A percentile compares a stretch with the other conserved stretches of the same genome.
Conservation (phyloP, 805 yeast genomes). For the Wickerhamomyces chambardii region DNA sequence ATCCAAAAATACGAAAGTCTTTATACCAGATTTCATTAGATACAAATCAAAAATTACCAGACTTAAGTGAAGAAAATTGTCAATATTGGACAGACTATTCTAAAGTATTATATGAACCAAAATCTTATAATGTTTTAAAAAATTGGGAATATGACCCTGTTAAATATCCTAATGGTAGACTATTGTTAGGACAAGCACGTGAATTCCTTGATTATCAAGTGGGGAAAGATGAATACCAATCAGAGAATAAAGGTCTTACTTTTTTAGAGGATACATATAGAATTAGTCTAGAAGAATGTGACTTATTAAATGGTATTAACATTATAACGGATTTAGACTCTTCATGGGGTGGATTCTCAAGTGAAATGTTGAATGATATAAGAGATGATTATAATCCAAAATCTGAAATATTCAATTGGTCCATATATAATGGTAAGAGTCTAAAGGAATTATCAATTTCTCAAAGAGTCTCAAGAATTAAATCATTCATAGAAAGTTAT, state of each 20-base stretch:
- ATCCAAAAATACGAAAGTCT: conserved; percentile 33
- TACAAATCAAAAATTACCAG: conserved; percentile 23
- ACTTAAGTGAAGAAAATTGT: conserved; percentile 32
- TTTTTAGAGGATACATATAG: conserved; percentile 54
- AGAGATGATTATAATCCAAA: conserved; percentile 65
- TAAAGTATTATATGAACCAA: conserved; percentile 57
- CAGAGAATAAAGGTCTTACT: conserved; percentile 30
- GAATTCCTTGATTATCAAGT: conserved; percentile 37
- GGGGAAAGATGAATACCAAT: conserved; percentile 55
- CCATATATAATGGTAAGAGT: conserved; percentile 21
- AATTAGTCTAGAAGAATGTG: conserved; percentile 63
- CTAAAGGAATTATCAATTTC: conserved; percentile 5
- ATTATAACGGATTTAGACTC: conserved; percentile 61
- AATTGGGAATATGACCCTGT: conserved; percentile 51
- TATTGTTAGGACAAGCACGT: conserved; percentile 18
- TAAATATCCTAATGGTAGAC: conserved; percentile 17
- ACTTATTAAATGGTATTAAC: conserved; percentile 63
- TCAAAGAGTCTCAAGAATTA: conserved; percentile 30
- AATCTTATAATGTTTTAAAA: conserved; percentile 39
- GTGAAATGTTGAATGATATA: conserved; percentile 38
- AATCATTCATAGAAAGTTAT: conserved; percentile 34
- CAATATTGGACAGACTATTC: conserved; percentile 78
- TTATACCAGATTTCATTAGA: conserved; percentile 62
- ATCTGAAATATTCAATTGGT: conserved; percentile 37
- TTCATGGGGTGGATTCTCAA: conserved; percentile 79